Conservation (phyloP, 495 filamentous ascomycete genomes). For the Choiromyces venosus region DNA sequence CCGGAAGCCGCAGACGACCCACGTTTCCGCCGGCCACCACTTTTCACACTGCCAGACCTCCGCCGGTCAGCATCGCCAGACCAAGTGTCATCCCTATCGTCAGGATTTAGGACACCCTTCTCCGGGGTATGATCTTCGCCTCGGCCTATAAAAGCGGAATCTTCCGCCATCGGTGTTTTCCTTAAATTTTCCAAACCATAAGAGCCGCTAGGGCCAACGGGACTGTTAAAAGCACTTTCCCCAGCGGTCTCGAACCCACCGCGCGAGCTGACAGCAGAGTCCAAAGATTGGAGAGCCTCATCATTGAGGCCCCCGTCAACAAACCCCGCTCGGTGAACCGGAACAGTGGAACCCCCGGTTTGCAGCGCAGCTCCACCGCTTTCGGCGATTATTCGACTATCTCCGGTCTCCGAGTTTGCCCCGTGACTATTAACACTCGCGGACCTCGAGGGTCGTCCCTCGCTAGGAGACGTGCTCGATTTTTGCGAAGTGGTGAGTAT, state of each 20-base stretch:
- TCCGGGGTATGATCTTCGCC: slow-evolving; percentile 16
- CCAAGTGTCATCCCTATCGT: slow-evolving; percentile 57
- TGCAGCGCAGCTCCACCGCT: background rate
- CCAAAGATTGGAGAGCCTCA: slow-evolving; percentile 23
- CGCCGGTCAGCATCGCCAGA: slow-evolving; percentile 57
- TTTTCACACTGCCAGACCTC: slow-evolving; percentile 66
- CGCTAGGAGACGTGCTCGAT: slow-evolving; percentile 7
- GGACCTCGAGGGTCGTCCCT: slow-evolving; percentile 17
- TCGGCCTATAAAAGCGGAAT: slow-evolving; percentile 24
- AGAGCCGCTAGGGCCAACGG: slow-evolving; percentile 4
- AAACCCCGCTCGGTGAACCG: background rate
- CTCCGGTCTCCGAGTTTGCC: slow-evolving; percentile 12
- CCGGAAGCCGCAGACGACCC: slow-evolving; percentile 81
- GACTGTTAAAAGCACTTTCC: slow-evolving; percentile 24
- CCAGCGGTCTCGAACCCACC: slow-evolving; percentile 28
- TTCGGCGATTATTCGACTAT: background rate
- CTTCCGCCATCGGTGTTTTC: slow-evolving; percentile 38
- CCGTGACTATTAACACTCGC: slow-evolving; percentile 11
- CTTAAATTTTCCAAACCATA: background rate
- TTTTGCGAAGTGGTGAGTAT: slow-evolving; percentile 36
- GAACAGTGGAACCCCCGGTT: background rate
- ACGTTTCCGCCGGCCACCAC: slow-evolving; percentile 61
- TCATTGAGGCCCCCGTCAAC: slow-evolving; percentile 9
- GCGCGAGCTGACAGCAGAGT: slow-evolving; percentile 24
- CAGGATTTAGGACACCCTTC: slow-evolving; percentile 29